phyloP scores from a whole-genome alignment of 768 basidiomycete genomes.

The Termitomyces titanicus region DNA sequence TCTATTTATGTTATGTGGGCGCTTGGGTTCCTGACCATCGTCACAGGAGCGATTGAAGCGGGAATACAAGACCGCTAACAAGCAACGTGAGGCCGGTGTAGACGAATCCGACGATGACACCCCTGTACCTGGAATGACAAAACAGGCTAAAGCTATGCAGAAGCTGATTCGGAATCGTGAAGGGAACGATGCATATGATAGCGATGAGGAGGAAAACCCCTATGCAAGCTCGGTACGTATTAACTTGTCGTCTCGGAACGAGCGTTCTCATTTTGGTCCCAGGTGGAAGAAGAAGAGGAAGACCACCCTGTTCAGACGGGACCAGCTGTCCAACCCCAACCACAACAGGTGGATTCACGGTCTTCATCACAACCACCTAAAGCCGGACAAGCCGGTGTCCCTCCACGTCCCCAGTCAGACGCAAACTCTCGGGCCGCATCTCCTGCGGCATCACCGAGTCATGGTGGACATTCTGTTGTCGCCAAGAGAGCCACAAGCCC shows the following conservation, averaged over 20 bases:
- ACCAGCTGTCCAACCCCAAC: constrained; percentile 45
- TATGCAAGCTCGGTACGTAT: constrained; percentile 71
- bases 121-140: constrained; percentile 43
- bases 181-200: constrained; percentile 78
- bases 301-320: constrained; percentile 38
- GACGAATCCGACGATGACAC: constrained; percentile 80
- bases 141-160: constrained; percentile 77
- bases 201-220: constrained; percentile 81
- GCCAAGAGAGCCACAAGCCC: constrained; percentile 86
- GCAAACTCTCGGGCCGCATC: constrained; percentile 57
- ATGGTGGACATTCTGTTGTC: constrained; percentile 75
- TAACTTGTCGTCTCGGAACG: not conserved
- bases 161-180: constrained; percentile 84
- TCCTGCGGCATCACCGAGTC: constrained; percentile 47
- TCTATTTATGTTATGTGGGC: not conserved
- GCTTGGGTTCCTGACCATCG: constrained; percentile 8
- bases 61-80: constrained; percentile 77
- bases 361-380: constrained; percentile 41
- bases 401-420: constrained; percentile 27
- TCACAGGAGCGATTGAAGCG: constrained; percentile 77
- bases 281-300: constrained; percentile 77
- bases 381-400: constrained; percentile 20
- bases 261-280: constrained; percentile 10
- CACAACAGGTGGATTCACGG: constrained; percentile 44
- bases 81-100: constrained; percentile 62